Percentiles rank a stretch among this genome's conserved stretches.
Evolutionary conservation across 441 rosid genomes (phyloP).

Genomic region (Erodium trifolium): DNA sequence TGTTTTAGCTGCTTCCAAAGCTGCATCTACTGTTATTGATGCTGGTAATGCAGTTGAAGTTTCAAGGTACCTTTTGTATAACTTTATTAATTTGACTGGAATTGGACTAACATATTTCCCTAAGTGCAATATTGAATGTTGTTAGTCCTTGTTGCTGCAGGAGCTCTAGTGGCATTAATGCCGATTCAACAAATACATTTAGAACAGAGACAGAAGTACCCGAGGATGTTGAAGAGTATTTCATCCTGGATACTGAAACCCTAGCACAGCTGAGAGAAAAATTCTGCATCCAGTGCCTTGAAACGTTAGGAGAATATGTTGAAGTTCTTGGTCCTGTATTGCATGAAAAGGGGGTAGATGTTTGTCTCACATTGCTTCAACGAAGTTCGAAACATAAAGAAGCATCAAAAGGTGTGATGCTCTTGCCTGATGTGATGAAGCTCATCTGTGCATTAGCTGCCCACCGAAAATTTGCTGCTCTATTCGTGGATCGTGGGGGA

Average conservation of each 20-base stretch:
- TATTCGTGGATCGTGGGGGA: conserved; percentile 97
- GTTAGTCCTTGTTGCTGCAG: conserved; percentile 34
- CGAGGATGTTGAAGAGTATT: conserved; percentile 59
- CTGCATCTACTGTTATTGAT: conserved; percentile 88
- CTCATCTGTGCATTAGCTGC: conserved; percentile 96
- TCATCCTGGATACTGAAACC: conserved; percentile 55
- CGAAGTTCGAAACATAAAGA: conserved; percentile 46
- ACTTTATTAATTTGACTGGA: conserved; percentile 14
- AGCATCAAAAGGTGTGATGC: conserved; percentile 31
- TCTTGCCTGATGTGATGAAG: conserved; percentile 96
- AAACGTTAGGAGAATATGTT: conserved; percentile 82
- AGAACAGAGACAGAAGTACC: conserved; percentile 31
- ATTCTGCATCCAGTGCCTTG: conserved; percentile 90
- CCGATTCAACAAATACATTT: conserved; percentile 35
- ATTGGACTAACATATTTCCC: conserved; percentile 4
- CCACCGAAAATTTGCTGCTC: conserved; percentile 92
- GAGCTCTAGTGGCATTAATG: conserved; percentile 28
- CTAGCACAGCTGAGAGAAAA: conserved; percentile 83
- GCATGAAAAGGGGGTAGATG: conserved; percentile 96
- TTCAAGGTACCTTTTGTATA: conserved; percentile 46
- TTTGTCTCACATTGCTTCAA: conserved; percentile 73
- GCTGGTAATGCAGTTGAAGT: conserved; percentile 75
- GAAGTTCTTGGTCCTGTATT: conserved; percentile 97
- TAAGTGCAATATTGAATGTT: conserved; percentile 17
- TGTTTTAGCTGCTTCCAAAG: conserved; percentile 75